phyloP scores from a whole-genome alignment of 2,329 filamentous ascomycete genomes.

The Endothia cerciana region DNA sequence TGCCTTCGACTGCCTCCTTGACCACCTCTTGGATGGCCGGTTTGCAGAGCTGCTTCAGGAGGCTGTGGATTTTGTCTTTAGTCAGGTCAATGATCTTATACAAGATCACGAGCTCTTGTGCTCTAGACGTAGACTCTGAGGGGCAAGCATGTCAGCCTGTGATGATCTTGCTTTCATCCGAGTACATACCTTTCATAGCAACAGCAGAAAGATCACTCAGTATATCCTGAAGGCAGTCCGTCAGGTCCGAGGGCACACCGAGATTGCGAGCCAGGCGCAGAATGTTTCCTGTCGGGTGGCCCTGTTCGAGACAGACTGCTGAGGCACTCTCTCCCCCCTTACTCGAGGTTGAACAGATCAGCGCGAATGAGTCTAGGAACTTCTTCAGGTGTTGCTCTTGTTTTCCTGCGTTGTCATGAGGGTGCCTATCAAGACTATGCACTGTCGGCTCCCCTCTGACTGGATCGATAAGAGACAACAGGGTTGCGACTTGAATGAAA shows the following conservation, averaged over 20 bases:
- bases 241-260: background rate
- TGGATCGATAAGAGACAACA: slow-evolving; percentile 34
- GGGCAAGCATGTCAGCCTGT: background rate
- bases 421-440: slow-evolving; percentile 32
- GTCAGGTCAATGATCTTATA: background rate
- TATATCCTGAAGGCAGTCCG: background rate
- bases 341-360: slow-evolving; percentile 36
- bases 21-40: background rate
- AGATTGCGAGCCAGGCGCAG: background rate
- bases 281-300: background rate
- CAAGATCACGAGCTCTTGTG: background rate
- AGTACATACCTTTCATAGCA: background rate
- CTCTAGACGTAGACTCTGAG: background rate
- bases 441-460: slow-evolving; percentile 36
- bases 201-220: background rate
- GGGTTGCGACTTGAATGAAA: slow-evolving; percentile 20
- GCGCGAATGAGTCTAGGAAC: slow-evolving; percentile 41
- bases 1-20: background rate
- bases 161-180: background rate
- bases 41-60: background rate
- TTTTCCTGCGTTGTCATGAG: slow-evolving; percentile 29
- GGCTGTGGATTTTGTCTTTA: background rate
- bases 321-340: slow-evolving; percentile 35
- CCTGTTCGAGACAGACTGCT: slow-evolving; percentile 30
- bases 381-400: slow-evolving; percentile 34